Conservation (phyloP, 164 flowering plant species). For the Magnolia officinalis region DNA sequence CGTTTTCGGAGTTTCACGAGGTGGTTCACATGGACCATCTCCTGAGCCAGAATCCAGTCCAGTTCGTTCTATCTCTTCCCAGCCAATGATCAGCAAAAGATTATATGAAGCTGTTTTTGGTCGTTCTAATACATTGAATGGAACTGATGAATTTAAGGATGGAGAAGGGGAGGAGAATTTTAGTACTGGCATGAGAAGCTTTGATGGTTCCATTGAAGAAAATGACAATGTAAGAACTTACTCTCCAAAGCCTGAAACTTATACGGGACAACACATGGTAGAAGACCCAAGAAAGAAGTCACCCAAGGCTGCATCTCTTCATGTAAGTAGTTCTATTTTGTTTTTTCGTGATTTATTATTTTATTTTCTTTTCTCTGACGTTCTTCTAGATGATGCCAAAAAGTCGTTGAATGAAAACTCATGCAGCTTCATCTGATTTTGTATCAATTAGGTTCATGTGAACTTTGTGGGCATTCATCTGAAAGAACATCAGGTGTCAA, state of each 20-base stretch:
- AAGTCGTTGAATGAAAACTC: neutral
- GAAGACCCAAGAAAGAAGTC: conserved; percentile 10
- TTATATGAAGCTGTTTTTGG: conserved; percentile 55
- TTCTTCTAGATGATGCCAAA: neutral
- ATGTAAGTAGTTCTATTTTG: conserved; percentile 34
- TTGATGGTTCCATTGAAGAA: conserved; percentile 30
- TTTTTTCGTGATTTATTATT: neutral
- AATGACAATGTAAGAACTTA: conserved; percentile 23
- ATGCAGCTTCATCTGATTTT: neutral
- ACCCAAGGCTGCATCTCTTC: conserved; percentile 15
- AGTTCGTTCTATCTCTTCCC: conserved; percentile 32
- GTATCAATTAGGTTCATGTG: neutral
- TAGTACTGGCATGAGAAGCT: conserved; percentile 26
- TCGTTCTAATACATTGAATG: conserved; percentile 18
- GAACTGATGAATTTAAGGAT: conserved; percentile 22
- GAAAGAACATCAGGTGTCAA: neutral
- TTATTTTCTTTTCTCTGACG: neutral
- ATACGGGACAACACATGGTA: conserved; percentile 19
- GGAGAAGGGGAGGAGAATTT: conserved; percentile 24
- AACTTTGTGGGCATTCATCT: neutral
- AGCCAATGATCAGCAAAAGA: conserved; percentile 56
- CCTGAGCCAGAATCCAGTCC: conserved; percentile 27
- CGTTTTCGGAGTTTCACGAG: conserved; percentile 19
- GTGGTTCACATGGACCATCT: conserved; percentile 28
- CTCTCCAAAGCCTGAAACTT: conserved; percentile 19